These are phyloP conservation scores for Eucalyptus caleyi DNA, from an alignment of 345 rosid species.

Conservation along the genomic window DNA sequence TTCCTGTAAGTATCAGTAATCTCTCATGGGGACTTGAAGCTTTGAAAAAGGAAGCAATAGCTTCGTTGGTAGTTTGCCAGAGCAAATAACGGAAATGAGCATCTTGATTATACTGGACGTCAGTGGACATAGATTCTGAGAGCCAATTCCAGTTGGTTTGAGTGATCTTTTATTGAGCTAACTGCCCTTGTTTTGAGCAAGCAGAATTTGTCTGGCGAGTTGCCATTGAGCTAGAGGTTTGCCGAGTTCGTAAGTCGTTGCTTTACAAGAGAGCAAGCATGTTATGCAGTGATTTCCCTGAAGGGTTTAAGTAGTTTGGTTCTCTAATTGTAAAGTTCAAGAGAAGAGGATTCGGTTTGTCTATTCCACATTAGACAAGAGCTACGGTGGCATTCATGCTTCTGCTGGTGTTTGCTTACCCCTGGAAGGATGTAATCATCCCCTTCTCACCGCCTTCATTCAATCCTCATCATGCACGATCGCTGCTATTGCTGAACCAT, in stretches of 20 bases:
- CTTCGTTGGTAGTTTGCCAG: accelerated
- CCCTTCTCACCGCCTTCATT: too few relatives aligned
- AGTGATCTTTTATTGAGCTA: slow-evolving; percentile 28
- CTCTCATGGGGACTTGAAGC: neutral
- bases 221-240: slow-evolving; percentile 75
- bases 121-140: slow-evolving; percentile 41
- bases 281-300: neutral
- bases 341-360: too few relatives aligned
- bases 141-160: slow-evolving; percentile 31
- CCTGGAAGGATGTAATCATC: too few relatives aligned
- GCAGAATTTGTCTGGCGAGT: slow-evolving; percentile 42
- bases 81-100: slow-evolving; percentile 31
- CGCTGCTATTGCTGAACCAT: too few relatives aligned
- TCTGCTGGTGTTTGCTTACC: too few relatives aligned
- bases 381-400: too few relatives aligned
- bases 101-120: slow-evolving; percentile 50
- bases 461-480: too few relatives aligned
- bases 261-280: neutral
- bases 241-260: slow-evolving; percentile 41
- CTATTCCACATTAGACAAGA: too few relatives aligned
- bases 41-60: neutral
- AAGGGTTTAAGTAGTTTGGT: too few relatives aligned
- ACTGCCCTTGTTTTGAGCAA: slow-evolving; percentile 41
- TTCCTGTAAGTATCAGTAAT: too few relatives aligned
- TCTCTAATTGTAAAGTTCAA: too few relatives aligned